Evolutionary conservation across 1,284 basidiomycete genomes (phyloP), one percentile per base, ranked within the genome.

Genomic region (Ganoderma sinense): DNA sequence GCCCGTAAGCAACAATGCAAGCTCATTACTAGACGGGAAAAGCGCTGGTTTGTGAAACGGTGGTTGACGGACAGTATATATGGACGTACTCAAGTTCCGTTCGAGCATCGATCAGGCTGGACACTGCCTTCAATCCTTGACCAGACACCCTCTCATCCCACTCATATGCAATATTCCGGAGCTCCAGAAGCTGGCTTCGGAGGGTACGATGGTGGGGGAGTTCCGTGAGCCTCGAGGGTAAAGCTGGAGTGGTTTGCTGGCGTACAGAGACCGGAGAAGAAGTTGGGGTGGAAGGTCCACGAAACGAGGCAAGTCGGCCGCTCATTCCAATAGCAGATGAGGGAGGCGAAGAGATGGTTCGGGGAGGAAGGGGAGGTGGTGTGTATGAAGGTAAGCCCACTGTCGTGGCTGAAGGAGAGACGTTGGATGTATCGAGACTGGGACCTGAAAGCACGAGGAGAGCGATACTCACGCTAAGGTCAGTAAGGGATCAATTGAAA

Each of bases 121-220:
- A 88, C 6, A 86, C 87, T 5, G 91, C 87, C 74, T 88, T 91
- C 31, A 93, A 79, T 2, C 94, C 94, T 75, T 95, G 92, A n/a
- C 89, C 76, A 18, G 91, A 83, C 1, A 94, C 88, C 63, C 94
- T 83, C 72, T 93, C 89, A 71, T 94, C 91, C 94, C 93, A 95
- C 64, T 88, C 91, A 69, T 88, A 83, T 10, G 89, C 81, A 40
- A 87, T 84, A 16, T 83, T 78, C 5, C 86, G 86, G 26, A 94
- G 76, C 71, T 94, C 93, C 66, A 89, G 88, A 43, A 94, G 80
- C 10, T 87, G 78, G 2, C 86, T 82, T 62, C 91, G 82, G n/a
- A 89, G 82, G 81, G 88, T 93, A 31, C 93, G 88, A 76, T 94
- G 93, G 77, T 88, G 89, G 0, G 92, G 91, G 1, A 90, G 90